Percentiles rank a stretch among this genome's conserved stretches.
Evolutionary conservation across 1,284 basidiomycete species (phyloP).

Genomic region (Polyporus tsugae): DNA sequence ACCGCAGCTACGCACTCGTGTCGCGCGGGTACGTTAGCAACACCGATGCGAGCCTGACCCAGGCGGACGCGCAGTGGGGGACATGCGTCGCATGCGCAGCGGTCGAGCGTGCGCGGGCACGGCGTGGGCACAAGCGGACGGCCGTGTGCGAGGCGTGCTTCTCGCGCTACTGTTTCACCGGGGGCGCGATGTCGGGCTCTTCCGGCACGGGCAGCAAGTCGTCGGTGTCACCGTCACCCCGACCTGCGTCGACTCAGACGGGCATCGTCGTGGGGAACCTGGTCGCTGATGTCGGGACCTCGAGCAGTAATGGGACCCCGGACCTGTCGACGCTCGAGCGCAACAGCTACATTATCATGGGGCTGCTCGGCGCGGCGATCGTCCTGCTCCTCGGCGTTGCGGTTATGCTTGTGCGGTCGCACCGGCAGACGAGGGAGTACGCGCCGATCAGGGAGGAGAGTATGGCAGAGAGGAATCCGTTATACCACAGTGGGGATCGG

Average conservation of each 20-base stretch:
- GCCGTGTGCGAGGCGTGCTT: slow-evolving; percentile 15
- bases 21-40: slow-evolving; percentile 15
- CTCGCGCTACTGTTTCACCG: slow-evolving; percentile 20
- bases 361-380: slow-evolving; percentile 3
- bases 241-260: background rate
- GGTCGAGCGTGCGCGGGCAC: slow-evolving; percentile 12
- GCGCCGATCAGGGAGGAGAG: slow-evolving; percentile 5
- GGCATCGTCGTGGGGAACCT: background rate
- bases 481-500: background rate
- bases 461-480: background rate
- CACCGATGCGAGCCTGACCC: background rate
- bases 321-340: slow-evolving; percentile 8
- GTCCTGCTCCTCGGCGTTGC: background rate
- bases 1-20: slow-evolving; percentile 13
- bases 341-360: slow-evolving; percentile 11
- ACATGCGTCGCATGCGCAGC: slow-evolving; percentile 21
- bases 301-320: background rate
- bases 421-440: background rate
- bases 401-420: background rate
- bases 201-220: background rate
- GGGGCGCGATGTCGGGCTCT: background rate
- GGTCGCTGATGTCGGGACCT: background rate
- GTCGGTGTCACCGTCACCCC: no score
- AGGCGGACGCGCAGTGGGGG: slow-evolving; percentile 18
- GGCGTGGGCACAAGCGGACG: slow-evolving; percentile 12